Base-by-base conservation (phyloP, 179 eudicot species). In the Patellifolia procumbens region DNA sequence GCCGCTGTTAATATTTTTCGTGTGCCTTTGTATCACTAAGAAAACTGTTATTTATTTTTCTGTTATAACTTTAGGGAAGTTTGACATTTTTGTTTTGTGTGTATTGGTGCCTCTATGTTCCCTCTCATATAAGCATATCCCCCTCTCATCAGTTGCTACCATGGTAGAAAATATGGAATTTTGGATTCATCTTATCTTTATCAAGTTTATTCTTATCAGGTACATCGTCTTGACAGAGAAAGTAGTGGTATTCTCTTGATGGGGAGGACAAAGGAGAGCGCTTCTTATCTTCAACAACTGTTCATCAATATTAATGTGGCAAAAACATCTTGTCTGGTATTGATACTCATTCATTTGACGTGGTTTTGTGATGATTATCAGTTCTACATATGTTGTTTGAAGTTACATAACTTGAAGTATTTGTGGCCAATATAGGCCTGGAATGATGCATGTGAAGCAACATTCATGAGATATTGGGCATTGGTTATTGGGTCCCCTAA, bases 221-320 rank as follows among this genome's bases (percentile, higher is more conserved):
- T 94, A 49, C 97, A 91, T 78, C 96, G 97, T 78, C 94, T 94
- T 78, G 97, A 94, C 76, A 85, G 94, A 85, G 98, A 94, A 84
- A 89, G 88, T 83, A 94, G 98, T 78, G 98, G 98, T 72, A 83
- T 92, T 55, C 72, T 87, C 42, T 76, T 94, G 73, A 90, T 94
- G 97, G 98, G 97, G 68, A 91, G 98, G 84, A 91, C 97, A 49
- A 89, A 84, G 76, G 92, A 86, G 81, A 94, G 91, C 82, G 77
- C 84, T 59, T 75, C 88, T 76, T 80, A 77, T 74, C 77, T 83
- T 68, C 83, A 80, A 34, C 79, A 75, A 45, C 62, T 80, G 55
- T 80, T 80, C 68, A 70, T 65, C 76, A 63, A 80, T 34, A 19
- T 64, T 6, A 68, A 86, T 72, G 86, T 81, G 78, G 82, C 85